Evolutionary conservation across 1,139 yeast genomes (phyloP), one percentile per base, ranked within the genome.

Genomic region (Debaryomyces udenii): DNA sequence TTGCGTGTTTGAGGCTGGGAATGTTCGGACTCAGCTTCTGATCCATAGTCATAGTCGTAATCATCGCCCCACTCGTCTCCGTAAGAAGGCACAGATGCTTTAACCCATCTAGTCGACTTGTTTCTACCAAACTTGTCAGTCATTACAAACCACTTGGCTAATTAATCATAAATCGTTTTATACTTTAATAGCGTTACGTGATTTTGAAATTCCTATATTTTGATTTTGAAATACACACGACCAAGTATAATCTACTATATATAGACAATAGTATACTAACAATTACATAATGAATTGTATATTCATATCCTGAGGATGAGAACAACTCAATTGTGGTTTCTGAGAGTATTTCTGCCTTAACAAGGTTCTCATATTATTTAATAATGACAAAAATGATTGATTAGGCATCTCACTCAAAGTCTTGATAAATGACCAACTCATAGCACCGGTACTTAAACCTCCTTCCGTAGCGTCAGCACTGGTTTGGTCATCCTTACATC

Each of bases 401-500:
- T 81, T 76, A 4, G 91, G 87, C 56, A 80, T 77, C 43, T 74
- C 73, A 27, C 73, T 61, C 70, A 91, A 68, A 17, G 86, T 94
- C 47, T 78, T 75, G 45, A 89, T 79, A 57, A 91, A 90, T 1
- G 97, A 86, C 75, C 85, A 89, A 38, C 96, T 86, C 96, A 91
- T 88, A 16, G 98, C 98, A 44, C 98, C 98, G 0, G 96, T 89
- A 32, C 86, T 81, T 32, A 66, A 68, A 18, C 96, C 96, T 38
- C 80, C 81, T 57, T 86, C 91, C 20, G 70, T 70, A 1, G 97
- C 86, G 61, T 89, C 96, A 4, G 96, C 96, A 44, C 79, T 71
- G 9, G 85, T 80, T 53, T 74, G 97, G 45, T 83, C 81, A 64
- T 91, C 97, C 64, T 88, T 89, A 57, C 97, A 90, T 9, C 98